Evolutionary conservation across 225 moss, liverwort and hornwort genomes (phyloP), one percentile per base, ranked within the genome.

Genomic region (Polytrichum commune): DNA sequence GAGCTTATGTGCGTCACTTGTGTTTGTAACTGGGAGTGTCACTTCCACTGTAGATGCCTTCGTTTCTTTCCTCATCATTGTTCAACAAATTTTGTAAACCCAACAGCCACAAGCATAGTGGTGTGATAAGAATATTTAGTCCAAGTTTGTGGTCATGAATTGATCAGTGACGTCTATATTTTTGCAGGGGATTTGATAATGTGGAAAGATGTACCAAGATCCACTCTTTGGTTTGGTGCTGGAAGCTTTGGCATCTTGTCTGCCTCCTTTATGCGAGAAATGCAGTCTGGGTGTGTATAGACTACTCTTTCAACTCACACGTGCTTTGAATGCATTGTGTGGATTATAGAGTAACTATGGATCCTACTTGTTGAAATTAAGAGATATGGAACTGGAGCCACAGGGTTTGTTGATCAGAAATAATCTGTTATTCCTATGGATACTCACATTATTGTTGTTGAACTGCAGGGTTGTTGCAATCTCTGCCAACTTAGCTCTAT

Each of bases 161-260:
- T 5, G 20, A 57, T 57, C 10, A 20, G 57, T n/a, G 57, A 6
- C 23, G 1, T 5, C n/a, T 32, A 26, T 25, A 5, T 63, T 63
- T 63, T 58, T 68, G 77, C 87, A 98, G 97, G 84, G 67, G 97
- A 98, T 77, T 65, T 98, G 29, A 85, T 98, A 55, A 91, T 95
- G 97, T 98, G 97, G 97, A 88, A 72, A 78, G 87, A 98, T 71
- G 78, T 98, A 63, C 94, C 97, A 57, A 85, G 92, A 69, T 92
- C 97, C 29, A 82, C 95, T 56, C 82, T 98, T 22, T 87, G 90
- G 70, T 98, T 95, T 78, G 97, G 97, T 75, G 91, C 83, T 56
- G 97, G 97, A 62, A 91, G 91, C 82, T 98, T 98, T 71, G 77
- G 85, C 82, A 89, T 95, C 54, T 78, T 98, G 33, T 98, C 97